Base-by-base conservation (phyloP, 2,329 filamentous ascomycete species). In the Beauveria australis region DNA sequence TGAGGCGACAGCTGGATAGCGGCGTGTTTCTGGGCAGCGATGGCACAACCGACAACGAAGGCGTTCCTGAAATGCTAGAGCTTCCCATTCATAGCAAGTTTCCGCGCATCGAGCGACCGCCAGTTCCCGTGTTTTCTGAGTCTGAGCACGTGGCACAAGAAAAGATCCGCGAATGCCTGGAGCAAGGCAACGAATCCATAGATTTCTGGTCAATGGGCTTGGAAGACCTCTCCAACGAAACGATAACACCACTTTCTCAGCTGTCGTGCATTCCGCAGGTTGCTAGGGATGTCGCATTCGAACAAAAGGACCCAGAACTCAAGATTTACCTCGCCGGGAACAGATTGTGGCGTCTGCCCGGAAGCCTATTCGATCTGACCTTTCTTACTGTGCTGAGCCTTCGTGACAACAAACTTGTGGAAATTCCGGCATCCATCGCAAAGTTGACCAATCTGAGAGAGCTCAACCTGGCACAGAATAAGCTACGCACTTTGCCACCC, bases 1-100 rank as follows among this genome's bases (percentile, higher is more conserved):
- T 89, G 58, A 75, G 78, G 66, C 78, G 84, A 56, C 83, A 87
- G 65, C 74, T 82, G 61, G 88, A 91, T 71, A 89, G 87, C 70
- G 86, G 85, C 55, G 81, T 91, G 3, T 91, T 81, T 73, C 79
- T 91, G 75, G 84, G 80, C 4, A 87, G 84, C 63, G 87, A 89
- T 61, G 73, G 69, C 37, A 73, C 76, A 12, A 80, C 83, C 56
- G 73, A 74, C 18, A 76, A 78, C 26, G 76, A 77, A 30, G 41
- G 49, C 10, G 59, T 69, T 26, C 61, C 71, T 53, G 74, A 75
- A 3, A 65, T 64, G 3, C 63, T 75, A 10, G 70, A 72, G 28
- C 56, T 67, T n/a, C 66, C 71, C 26, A 62, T 68, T 5, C 70
- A 71, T 61, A 65, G 74, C 40, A 75, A 69, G 59, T 66, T 79